Conservation (phyloP, 495 filamentous ascomycete species). For the Delitschia confertaspora region DNA sequence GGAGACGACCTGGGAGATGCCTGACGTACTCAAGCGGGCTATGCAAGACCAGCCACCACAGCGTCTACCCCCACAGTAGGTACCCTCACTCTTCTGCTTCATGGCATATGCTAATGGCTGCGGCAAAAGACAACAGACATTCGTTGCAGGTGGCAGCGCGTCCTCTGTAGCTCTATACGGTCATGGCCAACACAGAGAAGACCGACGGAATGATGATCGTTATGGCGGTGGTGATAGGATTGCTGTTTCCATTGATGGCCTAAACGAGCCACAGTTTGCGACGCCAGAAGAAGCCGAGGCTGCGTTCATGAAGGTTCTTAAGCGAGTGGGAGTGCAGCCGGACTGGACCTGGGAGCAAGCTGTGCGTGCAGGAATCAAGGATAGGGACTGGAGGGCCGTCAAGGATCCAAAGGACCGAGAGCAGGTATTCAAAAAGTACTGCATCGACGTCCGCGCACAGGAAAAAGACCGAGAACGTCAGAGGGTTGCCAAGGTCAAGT, state of each 20-base stretch:
- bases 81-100: conserved; percentile 17
- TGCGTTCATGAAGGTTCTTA: conserved; percentile 86
- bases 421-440: conserved; percentile 91
- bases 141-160: conserved; percentile 65
- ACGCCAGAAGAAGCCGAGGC: conserved; percentile 86
- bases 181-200: conserved; percentile 5
- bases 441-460: conserved; percentile 77
- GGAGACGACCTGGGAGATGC: conserved; percentile 92
- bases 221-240: conserved; percentile 5
- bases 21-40: conserved; percentile 63
- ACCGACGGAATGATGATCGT: neutral
- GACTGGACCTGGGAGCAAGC: conserved; percentile 92
- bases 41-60: conserved; percentile 40
- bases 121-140: conserved; percentile 50
- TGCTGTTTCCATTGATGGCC: conserved; percentile 50
- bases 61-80: conserved; percentile 51
- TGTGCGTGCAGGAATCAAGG: conserved; percentile 80
- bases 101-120: too few relatives aligned
- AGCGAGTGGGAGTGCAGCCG: conserved; percentile 71
- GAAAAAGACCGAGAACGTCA: conserved; percentile 95
- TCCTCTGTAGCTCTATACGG: conserved; percentile 44
- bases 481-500: conserved; percentile 81
- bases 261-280: conserved; percentile 70
- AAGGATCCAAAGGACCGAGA: conserved; percentile 91
- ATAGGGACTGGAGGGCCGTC: conserved; percentile 86